Evolutionary conservation across 2,329 filamentous ascomycete species (phyloP).

Genomic region (Diaporthe velutina): DNA sequence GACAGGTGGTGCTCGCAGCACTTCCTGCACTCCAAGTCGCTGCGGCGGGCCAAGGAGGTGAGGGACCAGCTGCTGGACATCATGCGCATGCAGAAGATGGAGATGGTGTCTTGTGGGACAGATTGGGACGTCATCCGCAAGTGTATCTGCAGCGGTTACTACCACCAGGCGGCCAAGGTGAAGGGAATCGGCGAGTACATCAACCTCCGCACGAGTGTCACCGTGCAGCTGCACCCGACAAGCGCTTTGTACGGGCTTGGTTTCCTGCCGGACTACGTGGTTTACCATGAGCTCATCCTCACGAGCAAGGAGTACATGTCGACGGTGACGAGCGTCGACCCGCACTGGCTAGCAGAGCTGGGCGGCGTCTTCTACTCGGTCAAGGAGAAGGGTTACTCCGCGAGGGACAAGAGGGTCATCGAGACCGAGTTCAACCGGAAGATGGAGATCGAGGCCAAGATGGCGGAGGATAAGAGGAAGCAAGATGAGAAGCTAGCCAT

Average conservation of each 20-base stretch:
- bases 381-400: constrained; percentile 97
- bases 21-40: constrained; percentile 94
- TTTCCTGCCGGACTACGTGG: constrained; percentile 94
- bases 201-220: constrained; percentile 94
- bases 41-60: constrained; percentile 93
- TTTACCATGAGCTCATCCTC: constrained; percentile 97
- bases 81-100: constrained; percentile 93
- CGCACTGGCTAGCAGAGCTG: constrained; percentile 95
- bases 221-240: constrained; percentile 94
- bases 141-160: constrained; percentile 98
- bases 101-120: constrained; percentile 87
- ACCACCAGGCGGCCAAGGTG: constrained; percentile 95
- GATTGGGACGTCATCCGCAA: constrained; percentile 97
- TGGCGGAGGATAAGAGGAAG: constrained; percentile 84
- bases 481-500: constrained; percentile 71
- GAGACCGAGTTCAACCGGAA: constrained; percentile 93
- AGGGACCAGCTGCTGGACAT: constrained; percentile 94
- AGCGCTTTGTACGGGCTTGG: constrained; percentile 92
- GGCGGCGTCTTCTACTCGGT: constrained; percentile 97
- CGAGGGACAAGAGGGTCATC: constrained; percentile 85
- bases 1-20: constrained; percentile 95
- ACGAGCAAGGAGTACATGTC: constrained; percentile 99
- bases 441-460: constrained; percentile 93
- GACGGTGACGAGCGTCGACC: constrained; percentile 94
- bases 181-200: constrained; percentile 98